Base-by-base conservation (phyloP, 225 moss, liverwort and hornwort species). In the Bryoerythrophyllum caledonicum region DNA sequence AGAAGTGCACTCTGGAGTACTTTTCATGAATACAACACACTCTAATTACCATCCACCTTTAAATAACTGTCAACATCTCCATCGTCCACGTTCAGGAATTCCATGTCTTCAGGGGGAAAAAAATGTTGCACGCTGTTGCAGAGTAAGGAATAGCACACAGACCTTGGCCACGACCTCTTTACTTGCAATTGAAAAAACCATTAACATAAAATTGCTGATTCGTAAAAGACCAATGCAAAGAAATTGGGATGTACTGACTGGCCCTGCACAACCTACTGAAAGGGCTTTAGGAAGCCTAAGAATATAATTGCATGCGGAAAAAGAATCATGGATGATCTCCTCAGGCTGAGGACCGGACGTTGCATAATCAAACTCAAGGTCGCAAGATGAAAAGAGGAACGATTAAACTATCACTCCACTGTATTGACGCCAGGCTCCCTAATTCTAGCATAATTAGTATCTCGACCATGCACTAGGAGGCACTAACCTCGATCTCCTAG, bases 221-320 rank as follows among this genome's bases (percentile, higher is more conserved):
- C 19, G 3, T 40, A 49, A n/a, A 61, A 49, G 32, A 61, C 11
- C 21, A 72, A 57, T 51, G 68, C 67, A 5, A 28, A 34, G 7
- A 65, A 54, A 30, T 40, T n/a, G 25, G 20, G 59, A 17, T 16
- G 65, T 60, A 54, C 67, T 38, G 19, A 67, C 67, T 48, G 14
- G 61, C 27, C 37, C 23, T 26, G 46, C 66, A 79, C 71, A 71
- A 67, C 76, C 25, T 68, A 76, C 72, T 78, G 68, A 64, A 61
- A 76, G 58, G 80, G 83, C 76, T 79, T 49, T 38, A 81, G 52
- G n/a, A 68, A 80, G 73, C 79, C 76, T 64, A 76, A 77, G 76
- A 76, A 77, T 76, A 76, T 76, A 26, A 69, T 57, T 13, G 17
- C 53, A 54, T 60, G 23, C 14, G 70, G 20, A 58, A 48, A 75